Conservation (phyloP, 192 early-diverging fungal species). For the Rhizoclosmatium sp. region DNA sequence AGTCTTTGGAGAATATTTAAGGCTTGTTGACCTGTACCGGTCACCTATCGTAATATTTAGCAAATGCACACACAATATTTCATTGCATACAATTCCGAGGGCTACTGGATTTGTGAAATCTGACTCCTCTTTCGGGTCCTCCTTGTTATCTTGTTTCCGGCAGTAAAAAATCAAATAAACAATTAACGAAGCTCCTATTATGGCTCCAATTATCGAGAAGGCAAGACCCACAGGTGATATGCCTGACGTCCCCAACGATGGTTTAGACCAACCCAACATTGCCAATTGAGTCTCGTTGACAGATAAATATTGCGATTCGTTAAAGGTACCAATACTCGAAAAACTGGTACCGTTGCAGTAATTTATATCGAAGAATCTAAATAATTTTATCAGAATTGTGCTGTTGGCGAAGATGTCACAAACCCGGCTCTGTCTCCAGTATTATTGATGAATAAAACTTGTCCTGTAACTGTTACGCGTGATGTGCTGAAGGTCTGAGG, state of each 20-base stretch:
- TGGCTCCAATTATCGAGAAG: background rate
- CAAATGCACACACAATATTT: background rate
- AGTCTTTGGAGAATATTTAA: constrained; percentile 17
- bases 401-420: too few relatives aligned
- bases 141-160: background rate
- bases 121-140: background rate
- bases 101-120: background rate
- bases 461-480: constrained; percentile 2
- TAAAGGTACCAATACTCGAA: background rate
- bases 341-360: constrained; percentile 11
- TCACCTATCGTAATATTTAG: background rate
- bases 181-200: background rate
- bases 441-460: background rate
- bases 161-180: background rate
- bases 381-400: too few relatives aligned
- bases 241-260: background rate
- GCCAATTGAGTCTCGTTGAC: background rate
- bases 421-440: constrained; percentile 8
- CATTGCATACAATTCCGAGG: background rate
- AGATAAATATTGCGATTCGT: background rate
- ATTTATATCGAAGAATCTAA: constrained; percentile 1
- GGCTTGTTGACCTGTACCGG: constrained; percentile 30
- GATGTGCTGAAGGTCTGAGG: too few relatives aligned
- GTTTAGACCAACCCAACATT: background rate
- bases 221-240: background rate